Base-by-base conservation (phyloP, 2,329 filamentous ascomycete genomes). In the Atkinsonella texensis region DNA sequence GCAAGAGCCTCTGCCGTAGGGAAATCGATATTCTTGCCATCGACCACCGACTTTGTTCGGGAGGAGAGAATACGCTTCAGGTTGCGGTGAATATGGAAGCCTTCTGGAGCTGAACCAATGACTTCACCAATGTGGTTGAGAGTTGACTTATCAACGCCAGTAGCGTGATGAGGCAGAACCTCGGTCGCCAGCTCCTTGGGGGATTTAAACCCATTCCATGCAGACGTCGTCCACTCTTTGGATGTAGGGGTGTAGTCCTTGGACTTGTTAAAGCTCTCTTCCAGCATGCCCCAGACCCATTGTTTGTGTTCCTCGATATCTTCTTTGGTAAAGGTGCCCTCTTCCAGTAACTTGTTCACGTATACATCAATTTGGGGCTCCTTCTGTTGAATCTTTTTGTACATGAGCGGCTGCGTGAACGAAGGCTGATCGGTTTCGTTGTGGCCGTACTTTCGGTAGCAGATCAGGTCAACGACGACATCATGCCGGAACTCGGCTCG, bases 341-440 rank as follows among this genome's bases (percentile, higher is more conserved):
- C 90, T 56, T 89, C 77, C 43, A 96, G 76, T 50, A 98, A 83
- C 76, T 95, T 87, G 64, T 95, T 81, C 59, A 93, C 81, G 67
- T 98, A 98, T 63, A 88, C 87, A 65, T 95, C 85, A 54, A 98
- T 83, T 66, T 93, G 87, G 45, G 85, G 82, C 57, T 85, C 79
- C 68, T 97, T 89, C 54, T 84, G 78, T 60, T 83, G 80, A 66
- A 98, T 97, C 64, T 87, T 87, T 83, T 97, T 96, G 81, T 98
- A 98, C 93, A 98, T 98, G 60, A 96, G 75, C 41, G 93, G 93
- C 69, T 98, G 93, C n/a, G 93, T 98, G 77, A 98, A 98, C 41
- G 91, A 95, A 46, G 93, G 93, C 76, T 98, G 93, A 67, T 98
- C 93, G 11, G 93, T 98, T 76, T 98, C 93, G 74, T 98, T 98